A percentile compares a stretch with the other conserved stretches of the same genome.
Conservation (phyloP, 345 rosid species). For the Brassica carinata region DNA sequence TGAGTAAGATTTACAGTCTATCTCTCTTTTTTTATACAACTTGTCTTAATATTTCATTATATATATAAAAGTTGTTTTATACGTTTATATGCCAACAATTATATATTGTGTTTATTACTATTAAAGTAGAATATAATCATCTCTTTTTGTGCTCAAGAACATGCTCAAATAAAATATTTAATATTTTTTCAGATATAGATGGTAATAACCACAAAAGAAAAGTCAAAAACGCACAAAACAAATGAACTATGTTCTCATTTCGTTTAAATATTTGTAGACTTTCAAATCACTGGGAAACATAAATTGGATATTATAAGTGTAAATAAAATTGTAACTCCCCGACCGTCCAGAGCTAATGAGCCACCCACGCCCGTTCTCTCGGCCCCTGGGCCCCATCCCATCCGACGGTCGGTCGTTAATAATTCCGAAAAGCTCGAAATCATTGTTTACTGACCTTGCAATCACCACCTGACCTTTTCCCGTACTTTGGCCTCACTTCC, state of each 20-base stretch:
- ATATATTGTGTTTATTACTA: not conserved
- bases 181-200: not conserved
- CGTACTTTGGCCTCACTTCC: too few species aligned
- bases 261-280: not conserved
- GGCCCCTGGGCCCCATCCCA: too few species aligned
- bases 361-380: too few species aligned
- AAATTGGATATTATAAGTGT: not conserved
- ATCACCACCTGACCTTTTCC: too few species aligned
- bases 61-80: not conserved
- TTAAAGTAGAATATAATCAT: not conserved
- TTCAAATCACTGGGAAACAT: not conserved
- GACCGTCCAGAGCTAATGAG: too few species aligned
- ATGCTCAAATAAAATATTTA: not conserved
- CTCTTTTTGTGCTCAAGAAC: not conserved
- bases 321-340: not conserved
- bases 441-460: too few species aligned
- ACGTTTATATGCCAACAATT: not conserved
- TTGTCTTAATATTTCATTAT: not conserved
- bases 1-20: not conserved
- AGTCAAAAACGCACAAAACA: not conserved
- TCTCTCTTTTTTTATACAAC: not conserved
- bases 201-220: not conserved
- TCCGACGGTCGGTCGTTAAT: too few species aligned
- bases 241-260: not conserved
- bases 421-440: too few species aligned